Evolutionary conservation across 2,329 filamentous ascomycete species (phyloP).

Genomic region (Celoporthe dispersa): DNA sequence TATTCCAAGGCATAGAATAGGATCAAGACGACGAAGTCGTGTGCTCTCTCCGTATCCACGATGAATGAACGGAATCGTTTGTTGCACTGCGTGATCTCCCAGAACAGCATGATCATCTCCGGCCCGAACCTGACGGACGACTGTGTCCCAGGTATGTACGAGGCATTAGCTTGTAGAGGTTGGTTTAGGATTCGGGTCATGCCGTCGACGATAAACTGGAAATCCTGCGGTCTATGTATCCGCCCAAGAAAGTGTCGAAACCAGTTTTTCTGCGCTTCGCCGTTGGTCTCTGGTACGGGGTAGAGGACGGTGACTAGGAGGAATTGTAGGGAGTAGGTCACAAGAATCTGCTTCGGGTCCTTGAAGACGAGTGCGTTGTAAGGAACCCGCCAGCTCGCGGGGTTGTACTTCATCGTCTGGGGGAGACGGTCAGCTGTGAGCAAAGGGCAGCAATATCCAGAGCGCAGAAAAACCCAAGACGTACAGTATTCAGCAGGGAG

Average conservation of each 20-base stretch:
- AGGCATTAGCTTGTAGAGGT: slow-evolving; percentile 84
- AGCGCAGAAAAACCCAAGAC: neutral
- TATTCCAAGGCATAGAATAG: slow-evolving; percentile 93
- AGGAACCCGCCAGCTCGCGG: slow-evolving; percentile 89
- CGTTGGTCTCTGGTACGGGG: slow-evolving; percentile 77
- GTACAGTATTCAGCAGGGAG: slow-evolving; percentile 89
- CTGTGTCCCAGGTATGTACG: slow-evolving; percentile 86
- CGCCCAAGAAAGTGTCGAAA: slow-evolving; percentile 92
- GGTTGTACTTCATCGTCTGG: slow-evolving; percentile 93
- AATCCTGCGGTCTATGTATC: slow-evolving; percentile 91
- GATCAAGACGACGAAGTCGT: slow-evolving; percentile 89
- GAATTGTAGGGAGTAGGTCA: slow-evolving; percentile 90
- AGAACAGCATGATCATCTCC: slow-evolving; percentile 96
- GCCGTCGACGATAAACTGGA: slow-evolving; percentile 94
- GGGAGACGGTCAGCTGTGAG: slow-evolving; percentile 20
- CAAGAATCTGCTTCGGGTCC: slow-evolving; percentile 85
- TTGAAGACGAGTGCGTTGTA: slow-evolving; percentile 93
- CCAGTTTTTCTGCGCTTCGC: slow-evolving; percentile 79
- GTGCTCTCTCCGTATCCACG: slow-evolving; percentile 89
- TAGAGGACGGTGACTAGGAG: slow-evolving; percentile 86
- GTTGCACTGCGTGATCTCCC: slow-evolving; percentile 97
- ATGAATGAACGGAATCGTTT: slow-evolving; percentile 96
- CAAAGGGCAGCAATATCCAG: neutral
- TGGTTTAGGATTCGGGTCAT: slow-evolving; percentile 93
- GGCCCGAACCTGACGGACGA: slow-evolving; percentile 83